These are phyloP conservation scores for Microdochium paspali DNA, from an alignment of 2,329 filamentous ascomycete genomes.

Conservation along the genomic window DNA sequence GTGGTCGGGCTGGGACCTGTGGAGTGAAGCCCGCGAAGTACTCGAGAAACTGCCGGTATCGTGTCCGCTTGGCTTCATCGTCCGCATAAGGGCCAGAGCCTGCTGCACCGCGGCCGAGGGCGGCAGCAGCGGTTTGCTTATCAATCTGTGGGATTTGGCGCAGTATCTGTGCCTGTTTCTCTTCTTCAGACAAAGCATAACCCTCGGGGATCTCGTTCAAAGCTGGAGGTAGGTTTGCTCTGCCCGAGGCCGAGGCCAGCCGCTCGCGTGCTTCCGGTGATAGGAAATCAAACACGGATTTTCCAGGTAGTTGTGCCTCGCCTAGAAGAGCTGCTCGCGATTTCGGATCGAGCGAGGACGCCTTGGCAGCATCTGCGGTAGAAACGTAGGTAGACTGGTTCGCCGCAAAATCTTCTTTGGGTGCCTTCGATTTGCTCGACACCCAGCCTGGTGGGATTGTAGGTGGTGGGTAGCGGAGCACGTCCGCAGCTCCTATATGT, in stretches of 20 bases:
- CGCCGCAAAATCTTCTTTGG: conserved; percentile 4
- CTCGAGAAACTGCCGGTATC: conserved; percentile 78
- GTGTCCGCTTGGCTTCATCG: conserved; percentile 65
- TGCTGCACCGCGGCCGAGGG: conserved; percentile 53
- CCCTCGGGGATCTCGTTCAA: conserved; percentile 63
- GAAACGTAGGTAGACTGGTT: conserved; percentile 43
- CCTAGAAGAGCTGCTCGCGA: conserved; percentile 72
- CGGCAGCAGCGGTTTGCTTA: conserved; percentile 57
- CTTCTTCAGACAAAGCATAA: conserved; percentile 52
- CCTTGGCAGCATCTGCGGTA: conserved; percentile 67
- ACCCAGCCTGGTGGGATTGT: conserved; percentile 67
- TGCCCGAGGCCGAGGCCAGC: conserved; percentile 68
- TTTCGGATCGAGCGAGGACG: conserved; percentile 65
- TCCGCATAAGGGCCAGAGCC: conserved; percentile 70
- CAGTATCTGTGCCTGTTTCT: conserved; percentile 49
- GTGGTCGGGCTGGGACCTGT: conserved; percentile 40
- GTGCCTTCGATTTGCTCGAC: conserved; percentile 40
- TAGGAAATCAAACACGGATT: conserved; percentile 93
- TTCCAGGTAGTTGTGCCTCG: conserved; percentile 72
- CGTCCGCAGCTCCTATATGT: conserved; percentile 30
- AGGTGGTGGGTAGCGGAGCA: conserved; percentile 51
- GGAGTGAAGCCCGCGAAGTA: conserved; percentile 55
- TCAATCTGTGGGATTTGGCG: conserved; percentile 55
- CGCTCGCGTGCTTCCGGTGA: conserved; percentile 68
- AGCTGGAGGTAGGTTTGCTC: conserved; percentile 65